A percentile compares a stretch with the other conserved stretches of the same genome.
phyloP scores from a whole-genome alignment of 2,329 filamentous ascomycete species.

The Colletotrichum sp. region DNA sequence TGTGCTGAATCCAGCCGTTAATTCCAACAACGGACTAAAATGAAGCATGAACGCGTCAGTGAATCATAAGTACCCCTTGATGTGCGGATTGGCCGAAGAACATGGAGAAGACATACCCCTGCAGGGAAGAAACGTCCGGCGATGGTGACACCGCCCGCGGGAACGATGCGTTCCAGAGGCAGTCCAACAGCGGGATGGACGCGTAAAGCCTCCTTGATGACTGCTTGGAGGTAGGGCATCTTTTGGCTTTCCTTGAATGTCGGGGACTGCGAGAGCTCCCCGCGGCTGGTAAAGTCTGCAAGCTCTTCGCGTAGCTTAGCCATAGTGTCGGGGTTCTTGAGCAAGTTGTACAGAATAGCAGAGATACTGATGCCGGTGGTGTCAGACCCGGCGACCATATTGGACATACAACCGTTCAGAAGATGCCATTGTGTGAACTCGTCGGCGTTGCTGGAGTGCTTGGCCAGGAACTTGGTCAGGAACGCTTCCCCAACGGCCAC shows the following conservation, averaged over 20 bases:
- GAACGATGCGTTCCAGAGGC: conserved; percentile 52
- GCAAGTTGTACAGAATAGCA: conserved; percentile 47
- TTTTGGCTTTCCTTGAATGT: conserved; percentile 42
- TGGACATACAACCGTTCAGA: conserved; percentile 29
- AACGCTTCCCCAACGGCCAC: conserved; percentile 36
- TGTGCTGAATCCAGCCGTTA: conserved; percentile 40
- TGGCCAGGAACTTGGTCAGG: conserved; percentile 44
- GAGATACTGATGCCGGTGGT: conserved; percentile 55
- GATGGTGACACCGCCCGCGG: conserved; percentile 46
- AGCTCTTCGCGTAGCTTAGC: conserved; percentile 29
- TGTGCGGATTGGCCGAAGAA: neutral
- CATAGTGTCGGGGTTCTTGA: conserved; percentile 32
- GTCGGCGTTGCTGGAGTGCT: conserved; percentile 43
- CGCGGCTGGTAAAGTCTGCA: neutral
- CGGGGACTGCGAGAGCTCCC: conserved; percentile 21
- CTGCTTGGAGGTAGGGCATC: conserved; percentile 57
- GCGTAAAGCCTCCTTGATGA: conserved; percentile 59
- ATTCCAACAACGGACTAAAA: conserved; percentile 34
- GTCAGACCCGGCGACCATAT: conserved; percentile 43
- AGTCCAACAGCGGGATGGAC: conserved; percentile 53
- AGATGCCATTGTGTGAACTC: conserved; percentile 43
- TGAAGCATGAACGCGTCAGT: neutral
- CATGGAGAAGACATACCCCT: conserved; percentile 23
- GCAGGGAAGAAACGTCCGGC: conserved; percentile 33
- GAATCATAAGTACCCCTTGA: neutral